These are phyloP conservation scores for Pleomassaria siparia DNA, from an alignment of 2,329 filamentous ascomycete genomes.

Conservation along the genomic window DNA sequence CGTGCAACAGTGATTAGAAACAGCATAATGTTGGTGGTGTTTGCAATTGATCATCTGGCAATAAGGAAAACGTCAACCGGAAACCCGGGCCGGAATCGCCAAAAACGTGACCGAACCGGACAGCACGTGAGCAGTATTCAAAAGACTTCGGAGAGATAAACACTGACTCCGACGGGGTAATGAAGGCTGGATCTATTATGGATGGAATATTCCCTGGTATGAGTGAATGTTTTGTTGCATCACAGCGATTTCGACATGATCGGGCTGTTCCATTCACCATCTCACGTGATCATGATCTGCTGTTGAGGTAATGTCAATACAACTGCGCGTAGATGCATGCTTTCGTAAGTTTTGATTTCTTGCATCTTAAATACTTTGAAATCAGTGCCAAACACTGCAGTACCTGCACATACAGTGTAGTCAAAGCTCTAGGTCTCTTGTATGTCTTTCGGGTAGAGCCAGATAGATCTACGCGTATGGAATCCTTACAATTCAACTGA, in stretches of 20 bases:
- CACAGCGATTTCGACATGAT: not conserved
- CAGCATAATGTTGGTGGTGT: constrained; percentile 30
- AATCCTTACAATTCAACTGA: not conserved
- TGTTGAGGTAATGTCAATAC: no score
- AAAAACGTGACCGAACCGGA: not conserved
- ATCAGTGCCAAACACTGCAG: not conserved
- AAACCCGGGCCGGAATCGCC: constrained; percentile 26
- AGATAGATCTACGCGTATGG: not conserved
- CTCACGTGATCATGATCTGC: no score
- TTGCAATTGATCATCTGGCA: constrained; percentile 19
- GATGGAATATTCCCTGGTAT: constrained; percentile 4
- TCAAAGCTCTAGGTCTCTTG: not conserved
- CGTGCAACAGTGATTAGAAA: constrained; percentile 16
- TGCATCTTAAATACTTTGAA: not conserved
- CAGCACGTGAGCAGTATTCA: not conserved
- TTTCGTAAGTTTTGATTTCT: not conserved
- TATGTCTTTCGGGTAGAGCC: not conserved
- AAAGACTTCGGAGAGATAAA: not conserved
- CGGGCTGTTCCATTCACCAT: no score
- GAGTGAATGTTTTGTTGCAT: not conserved
- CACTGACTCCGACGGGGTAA: constrained; percentile 3
- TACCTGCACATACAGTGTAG: not conserved
- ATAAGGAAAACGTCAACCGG: constrained; percentile 21
- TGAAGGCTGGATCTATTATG: not conserved
- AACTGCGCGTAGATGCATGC: not conserved